Conservation (phyloP, 2,329 filamentous ascomycete genomes). For the Aurifilum marmelostoma region DNA sequence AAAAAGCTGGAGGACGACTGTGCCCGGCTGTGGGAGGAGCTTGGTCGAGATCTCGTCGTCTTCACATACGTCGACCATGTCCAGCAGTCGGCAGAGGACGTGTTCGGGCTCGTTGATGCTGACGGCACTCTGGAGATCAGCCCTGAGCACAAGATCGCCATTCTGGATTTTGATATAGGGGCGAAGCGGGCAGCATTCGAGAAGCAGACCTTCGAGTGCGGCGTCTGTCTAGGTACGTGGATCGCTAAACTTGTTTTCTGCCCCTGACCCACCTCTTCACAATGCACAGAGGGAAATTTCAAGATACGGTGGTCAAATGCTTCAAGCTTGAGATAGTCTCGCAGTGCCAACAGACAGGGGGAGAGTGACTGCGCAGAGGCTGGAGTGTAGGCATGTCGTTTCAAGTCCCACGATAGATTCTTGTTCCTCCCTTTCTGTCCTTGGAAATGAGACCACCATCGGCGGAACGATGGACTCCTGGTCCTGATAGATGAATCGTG, state of each 20-base stretch:
- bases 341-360: background rate
- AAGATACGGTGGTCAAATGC: background rate
- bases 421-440: too few relatives aligned
- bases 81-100: slow-evolving; percentile 60
- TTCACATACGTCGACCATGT: slow-evolving; percentile 68
- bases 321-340: background rate
- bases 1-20: slow-evolving; percentile 55
- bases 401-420: background rate
- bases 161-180: slow-evolving; percentile 78
- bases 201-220: slow-evolving; percentile 83
- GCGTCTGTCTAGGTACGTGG: slow-evolving; percentile 72
- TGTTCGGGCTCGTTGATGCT: slow-evolving; percentile 59
- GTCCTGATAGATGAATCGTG: too few relatives aligned
- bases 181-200: slow-evolving; percentile 77
- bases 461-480: background rate
- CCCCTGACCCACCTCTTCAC: background rate
- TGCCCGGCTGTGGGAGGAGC: slow-evolving; percentile 62
- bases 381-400: background rate
- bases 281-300: background rate
- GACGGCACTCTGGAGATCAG: slow-evolving; percentile 55
- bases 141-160: slow-evolving; percentile 65
- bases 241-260: too few relatives aligned
- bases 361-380: background rate
- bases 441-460: too few relatives aligned
- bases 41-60: slow-evolving; percentile 60